Conservation (phyloP, 192 early-diverging fungal species). For the Pilaira anomala region DNA sequence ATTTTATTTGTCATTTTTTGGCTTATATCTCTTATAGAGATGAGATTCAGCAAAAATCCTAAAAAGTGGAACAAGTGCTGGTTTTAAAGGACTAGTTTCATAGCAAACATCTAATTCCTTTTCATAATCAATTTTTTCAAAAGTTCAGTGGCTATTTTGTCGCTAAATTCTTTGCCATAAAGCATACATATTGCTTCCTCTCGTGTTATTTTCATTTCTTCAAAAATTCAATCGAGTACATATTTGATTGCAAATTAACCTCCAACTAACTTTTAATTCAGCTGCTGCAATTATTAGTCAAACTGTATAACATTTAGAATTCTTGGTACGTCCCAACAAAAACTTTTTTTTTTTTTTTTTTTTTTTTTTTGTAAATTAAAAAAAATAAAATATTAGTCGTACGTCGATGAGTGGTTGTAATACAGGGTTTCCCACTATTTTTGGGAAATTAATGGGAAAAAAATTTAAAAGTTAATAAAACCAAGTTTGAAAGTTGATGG, state of each 20-base stretch:
- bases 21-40: background rate
- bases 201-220: conserved; percentile 4
- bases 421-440: too few species aligned
- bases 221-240: conserved; percentile 3
- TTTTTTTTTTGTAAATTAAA: too few species aligned
- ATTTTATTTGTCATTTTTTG: background rate
- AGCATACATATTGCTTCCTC: conserved; percentile 3
- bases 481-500: too few species aligned
- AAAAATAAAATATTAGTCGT: too few species aligned
- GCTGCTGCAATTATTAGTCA: background rate
- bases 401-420: too few species aligned
- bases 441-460: too few species aligned
- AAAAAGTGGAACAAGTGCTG: conserved; percentile 7
- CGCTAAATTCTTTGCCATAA: conserved; percentile 1
- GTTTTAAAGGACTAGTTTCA: conserved; percentile 2
- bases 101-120: conserved; percentile 4
- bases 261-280: background rate
- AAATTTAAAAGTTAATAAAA: too few species aligned
- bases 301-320: background rate
- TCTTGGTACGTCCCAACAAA: background rate
- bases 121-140: conserved; percentile 2
- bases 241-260: conserved; percentile 3
- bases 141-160: background rate
- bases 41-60: conserved; percentile 3
- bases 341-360: too few species aligned